phyloP scores from a whole-genome alignment of 2,329 filamentous ascomycete species.

The Diplocarpon rosae region DNA sequence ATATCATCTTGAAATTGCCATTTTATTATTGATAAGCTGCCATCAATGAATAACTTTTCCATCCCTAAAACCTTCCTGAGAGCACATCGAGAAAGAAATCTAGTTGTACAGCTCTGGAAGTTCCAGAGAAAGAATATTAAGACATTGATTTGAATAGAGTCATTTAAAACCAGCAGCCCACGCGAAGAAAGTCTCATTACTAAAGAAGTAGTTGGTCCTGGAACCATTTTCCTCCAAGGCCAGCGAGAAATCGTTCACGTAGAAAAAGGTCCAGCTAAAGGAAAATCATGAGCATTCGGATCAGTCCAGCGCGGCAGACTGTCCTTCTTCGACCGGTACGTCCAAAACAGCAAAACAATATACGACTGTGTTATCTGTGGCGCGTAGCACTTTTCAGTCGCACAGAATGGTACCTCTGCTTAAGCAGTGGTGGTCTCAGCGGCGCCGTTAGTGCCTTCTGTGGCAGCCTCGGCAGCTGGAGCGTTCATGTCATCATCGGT shows the following conservation, averaged over 20 bases:
- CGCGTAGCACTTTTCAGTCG: slow-evolving; percentile 20
- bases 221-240: slow-evolving; percentile 15
- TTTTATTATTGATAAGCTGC: slow-evolving; percentile 15
- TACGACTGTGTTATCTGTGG: slow-evolving; percentile 13
- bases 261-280: slow-evolving; percentile 23
- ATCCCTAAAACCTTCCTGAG: slow-evolving; percentile 25
- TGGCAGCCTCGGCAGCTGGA: slow-evolving; percentile 29
- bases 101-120: slow-evolving; percentile 30
- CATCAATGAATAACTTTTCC: slow-evolving; percentile 26
- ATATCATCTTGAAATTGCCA: not conserved
- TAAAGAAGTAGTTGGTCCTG: slow-evolving; percentile 21
- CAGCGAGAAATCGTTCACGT: slow-evolving; percentile 18
- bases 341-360: slow-evolving; percentile 8
- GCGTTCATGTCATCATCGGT: slow-evolving; percentile 70
- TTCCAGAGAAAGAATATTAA: slow-evolving; percentile 30
- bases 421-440: slow-evolving; percentile 32
- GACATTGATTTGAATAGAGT: slow-evolving; percentile 28
- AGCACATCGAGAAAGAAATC: slow-evolving; percentile 27
- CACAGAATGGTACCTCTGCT: slow-evolving; percentile 26
- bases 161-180: slow-evolving; percentile 26
- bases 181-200: slow-evolving; percentile 22
- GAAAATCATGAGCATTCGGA: slow-evolving; percentile 25
- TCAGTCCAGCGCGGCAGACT: slow-evolving; percentile 16
- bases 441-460: slow-evolving; percentile 48
- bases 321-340: slow-evolving; percentile 15